These are phyloP conservation scores for barrel medic (Medicago truncatula) DNA, from an alignment of 306 rosid genomes.

Conservation along the genomic window MtrunA17r5.0-ANR NC_053049.1:32516501-32517000, in stretches of 20 bases:
- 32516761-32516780: neutral
- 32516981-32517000: constrained; percentile 89
- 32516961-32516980: constrained; percentile 37
- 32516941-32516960: constrained; percentile 8
- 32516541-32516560: too few relatives aligned
- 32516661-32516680: neutral
- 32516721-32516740: neutral
- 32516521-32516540: too few relatives aligned
- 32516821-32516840: constrained; percentile 25
- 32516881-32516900: neutral
- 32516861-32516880: constrained; percentile 10
- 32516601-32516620: neutral
- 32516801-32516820: neutral
- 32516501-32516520: too few relatives aligned
- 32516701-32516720: too few relatives aligned
- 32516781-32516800: neutral
- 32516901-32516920: constrained; percentile 16
- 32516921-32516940: constrained; percentile 46
- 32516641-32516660: neutral
- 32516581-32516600: neutral
- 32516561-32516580: too few relatives aligned
- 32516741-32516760: neutral
- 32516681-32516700: neutral
- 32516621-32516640: neutral
- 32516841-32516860: constrained; percentile 15